A percentile compares a stretch with the other conserved stretches of the same genome.
Evolutionary conservation across 495 filamentous ascomycete species (phyloP).

Genomic region (Baudoinia panamericana): DNA sequence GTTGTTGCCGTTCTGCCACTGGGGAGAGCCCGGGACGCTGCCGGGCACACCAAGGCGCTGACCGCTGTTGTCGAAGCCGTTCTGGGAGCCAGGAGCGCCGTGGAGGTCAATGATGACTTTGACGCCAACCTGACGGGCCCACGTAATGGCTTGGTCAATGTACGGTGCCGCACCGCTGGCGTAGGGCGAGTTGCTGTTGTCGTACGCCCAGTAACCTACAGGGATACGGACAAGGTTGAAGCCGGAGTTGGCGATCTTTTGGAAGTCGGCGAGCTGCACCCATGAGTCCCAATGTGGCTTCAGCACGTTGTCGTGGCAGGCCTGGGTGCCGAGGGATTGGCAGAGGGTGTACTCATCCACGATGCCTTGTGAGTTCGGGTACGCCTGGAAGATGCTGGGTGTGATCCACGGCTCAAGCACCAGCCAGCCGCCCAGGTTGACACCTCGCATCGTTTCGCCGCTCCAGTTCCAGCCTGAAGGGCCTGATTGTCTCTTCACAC

Average conservation of each 20-base stretch:
- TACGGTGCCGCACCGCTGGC: conserved; percentile 35
- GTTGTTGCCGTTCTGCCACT: conserved; percentile 50
- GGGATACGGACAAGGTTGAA: conserved; percentile 41
- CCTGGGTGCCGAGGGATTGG: conserved; percentile 24
- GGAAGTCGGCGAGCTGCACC: conserved; percentile 29
- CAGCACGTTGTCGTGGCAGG: conserved; percentile 25
- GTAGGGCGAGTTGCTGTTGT: conserved; percentile 35
- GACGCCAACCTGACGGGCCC: conserved; percentile 32
- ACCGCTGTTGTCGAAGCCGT: conserved; percentile 33
- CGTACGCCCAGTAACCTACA: conserved; percentile 39
- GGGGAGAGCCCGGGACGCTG: too few relatives aligned
- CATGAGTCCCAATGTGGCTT: conserved; percentile 32
- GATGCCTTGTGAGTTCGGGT: conserved; percentile 20
- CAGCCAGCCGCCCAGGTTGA: conserved; percentile 34
- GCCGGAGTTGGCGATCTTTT: conserved; percentile 33
- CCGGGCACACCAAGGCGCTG: conserved; percentile 15
- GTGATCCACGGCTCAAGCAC: conserved; percentile 29
- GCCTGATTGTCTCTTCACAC: not conserved
- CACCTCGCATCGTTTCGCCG: conserved; percentile 26
- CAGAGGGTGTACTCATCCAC: conserved; percentile 33
- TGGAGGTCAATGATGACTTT: conserved; percentile 41
- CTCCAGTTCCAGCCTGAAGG: conserved; percentile 2
- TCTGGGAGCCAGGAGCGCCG: conserved; percentile 32
- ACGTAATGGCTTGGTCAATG: conserved; percentile 35
- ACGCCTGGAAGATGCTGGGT: conserved; percentile 30